Percentiles rank a stretch among this genome's conserved stretches.
Evolutionary conservation across 1,139 yeast species (phyloP).

Genomic region (Pichia sp.): DNA sequence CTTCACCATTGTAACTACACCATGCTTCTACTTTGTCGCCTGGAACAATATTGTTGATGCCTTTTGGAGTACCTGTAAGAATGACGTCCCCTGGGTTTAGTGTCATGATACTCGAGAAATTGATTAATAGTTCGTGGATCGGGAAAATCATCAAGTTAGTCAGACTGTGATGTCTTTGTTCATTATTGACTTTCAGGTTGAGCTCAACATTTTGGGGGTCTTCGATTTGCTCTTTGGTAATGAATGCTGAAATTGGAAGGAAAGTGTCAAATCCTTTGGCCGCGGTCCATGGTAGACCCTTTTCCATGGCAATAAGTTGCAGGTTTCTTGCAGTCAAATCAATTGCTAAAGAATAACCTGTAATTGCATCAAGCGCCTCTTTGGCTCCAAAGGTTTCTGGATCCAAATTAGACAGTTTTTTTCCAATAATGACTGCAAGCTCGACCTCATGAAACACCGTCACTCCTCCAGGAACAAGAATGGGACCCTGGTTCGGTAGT

Average conservation of each 20-base stretch:
- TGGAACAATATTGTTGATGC: conserved; percentile 77
- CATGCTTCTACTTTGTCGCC: conserved; percentile 73
- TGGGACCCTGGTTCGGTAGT: conserved; percentile 61
- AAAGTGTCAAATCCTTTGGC: conserved; percentile 97
- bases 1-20: conserved; percentile 45
- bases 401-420: conserved; percentile 53
- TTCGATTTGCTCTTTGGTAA: conserved; percentile 56
- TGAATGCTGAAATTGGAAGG: conserved; percentile 67
- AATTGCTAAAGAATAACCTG: conserved; percentile 78
- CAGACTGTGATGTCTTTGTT: conserved; percentile 60
- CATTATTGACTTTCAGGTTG: conserved; percentile 62
- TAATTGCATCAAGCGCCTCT: conserved; percentile 71
- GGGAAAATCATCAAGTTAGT: conserved; percentile 88
- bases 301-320: conserved; percentile 88
- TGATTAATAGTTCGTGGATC: conserved; percentile 68
- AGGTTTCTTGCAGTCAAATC: conserved; percentile 96
- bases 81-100: conserved; percentile 85
- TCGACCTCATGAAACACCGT: conserved; percentile 91
- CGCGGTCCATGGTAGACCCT: conserved; percentile 94
- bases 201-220: conserved; percentile 71
- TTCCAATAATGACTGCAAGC: conserved; percentile 68
- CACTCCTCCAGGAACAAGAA: conserved; percentile 74
- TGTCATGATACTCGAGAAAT: conserved; percentile 85
- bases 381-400: conserved; percentile 45
- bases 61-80: conserved; percentile 95